A percentile compares a stretch with the other conserved stretches of the same genome.
Evolutionary conservation across 768 basidiomycete species (phyloP).

Genomic region (Fomitopsis serialis): DNA sequence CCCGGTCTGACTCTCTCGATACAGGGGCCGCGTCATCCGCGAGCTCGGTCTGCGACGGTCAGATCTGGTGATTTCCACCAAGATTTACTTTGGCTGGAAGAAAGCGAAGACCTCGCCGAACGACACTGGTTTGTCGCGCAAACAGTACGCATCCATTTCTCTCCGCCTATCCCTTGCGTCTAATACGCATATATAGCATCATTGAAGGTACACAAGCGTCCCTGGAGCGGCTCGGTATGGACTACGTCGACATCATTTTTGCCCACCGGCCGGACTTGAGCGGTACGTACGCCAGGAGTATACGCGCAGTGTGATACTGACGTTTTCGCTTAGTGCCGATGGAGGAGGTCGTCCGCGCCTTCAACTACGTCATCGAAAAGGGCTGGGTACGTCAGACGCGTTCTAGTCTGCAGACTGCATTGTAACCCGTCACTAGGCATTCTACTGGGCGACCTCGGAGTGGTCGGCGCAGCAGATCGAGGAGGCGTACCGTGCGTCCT

Average conservation of each 20-base stretch:
- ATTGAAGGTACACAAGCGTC: conserved; percentile 70
- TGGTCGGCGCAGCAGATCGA: conserved; percentile 70
- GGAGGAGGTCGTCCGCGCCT: conserved; percentile 79
- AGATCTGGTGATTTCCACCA: conserved; percentile 74
- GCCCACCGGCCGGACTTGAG: conserved; percentile 63
- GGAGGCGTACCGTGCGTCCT: conserved; percentile 55
- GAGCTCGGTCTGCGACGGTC: conserved; percentile 64
- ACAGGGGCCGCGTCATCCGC: conserved; percentile 64
- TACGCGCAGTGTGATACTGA: not conserved
- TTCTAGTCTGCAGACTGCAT: not conserved
- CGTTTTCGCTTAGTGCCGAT: conserved; percentile 38
- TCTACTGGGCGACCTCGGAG: conserved; percentile 75
- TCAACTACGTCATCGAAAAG: conserved; percentile 71
- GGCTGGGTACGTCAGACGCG: conserved; percentile 46
- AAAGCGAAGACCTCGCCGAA: conserved; percentile 45
- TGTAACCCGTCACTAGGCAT: conserved; percentile 33
- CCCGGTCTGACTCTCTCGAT: no score
- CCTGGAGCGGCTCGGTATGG: conserved; percentile 63
- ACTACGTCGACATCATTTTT: conserved; percentile 72
- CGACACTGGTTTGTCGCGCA: conserved; percentile 48
- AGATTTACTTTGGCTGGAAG: conserved; percentile 67
- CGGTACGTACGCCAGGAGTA: conserved; percentile 27
- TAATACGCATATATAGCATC: conserved; percentile 39
- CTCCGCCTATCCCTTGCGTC: not conserved
- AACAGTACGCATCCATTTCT: conserved; percentile 40